Conservation (phyloP, 345 rosid genomes). For the Murraya koenigii region DNA sequence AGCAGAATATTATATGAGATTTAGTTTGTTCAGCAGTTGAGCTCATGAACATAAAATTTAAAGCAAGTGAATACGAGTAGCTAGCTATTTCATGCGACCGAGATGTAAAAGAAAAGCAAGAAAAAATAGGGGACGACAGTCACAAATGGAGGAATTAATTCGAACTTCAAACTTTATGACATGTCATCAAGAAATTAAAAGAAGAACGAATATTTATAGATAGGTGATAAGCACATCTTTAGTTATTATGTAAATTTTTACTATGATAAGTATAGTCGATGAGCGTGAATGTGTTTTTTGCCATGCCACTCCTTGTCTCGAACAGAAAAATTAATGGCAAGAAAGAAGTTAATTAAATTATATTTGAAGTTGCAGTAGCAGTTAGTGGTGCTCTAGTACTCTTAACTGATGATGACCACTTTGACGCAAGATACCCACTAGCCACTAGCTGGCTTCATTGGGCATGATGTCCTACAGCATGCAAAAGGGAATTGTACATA, state of each 20-base stretch:
- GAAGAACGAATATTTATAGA: background rate
- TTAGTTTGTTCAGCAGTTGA: background rate
- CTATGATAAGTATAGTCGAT: background rate
- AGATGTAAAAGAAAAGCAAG: background rate
- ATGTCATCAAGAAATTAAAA: background rate
- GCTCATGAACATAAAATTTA: background rate
- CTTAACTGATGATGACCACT: background rate
- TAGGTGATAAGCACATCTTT: conserved; percentile 14
- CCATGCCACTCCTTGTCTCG: background rate
- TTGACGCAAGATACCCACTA: background rate
- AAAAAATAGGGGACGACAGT: conserved; percentile 8
- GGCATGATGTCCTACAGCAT: conserved; percentile 1
- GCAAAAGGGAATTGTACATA: background rate
- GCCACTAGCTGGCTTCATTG: background rate
- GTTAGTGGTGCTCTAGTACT: background rate
- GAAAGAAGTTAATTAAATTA: background rate
- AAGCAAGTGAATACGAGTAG: background rate
- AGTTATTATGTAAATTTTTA: background rate
- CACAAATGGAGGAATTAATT: conserved; percentile 8
- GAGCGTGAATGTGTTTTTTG: background rate
- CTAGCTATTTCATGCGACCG: conserved; percentile 5
- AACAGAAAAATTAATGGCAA: background rate
- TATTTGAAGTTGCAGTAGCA: background rate
- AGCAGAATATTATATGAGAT: conserved; percentile 22
- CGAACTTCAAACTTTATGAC: conserved; percentile 16